Conservation (phyloP, 2,329 filamentous ascomycete species). For the Penicillium sp. region DNA sequence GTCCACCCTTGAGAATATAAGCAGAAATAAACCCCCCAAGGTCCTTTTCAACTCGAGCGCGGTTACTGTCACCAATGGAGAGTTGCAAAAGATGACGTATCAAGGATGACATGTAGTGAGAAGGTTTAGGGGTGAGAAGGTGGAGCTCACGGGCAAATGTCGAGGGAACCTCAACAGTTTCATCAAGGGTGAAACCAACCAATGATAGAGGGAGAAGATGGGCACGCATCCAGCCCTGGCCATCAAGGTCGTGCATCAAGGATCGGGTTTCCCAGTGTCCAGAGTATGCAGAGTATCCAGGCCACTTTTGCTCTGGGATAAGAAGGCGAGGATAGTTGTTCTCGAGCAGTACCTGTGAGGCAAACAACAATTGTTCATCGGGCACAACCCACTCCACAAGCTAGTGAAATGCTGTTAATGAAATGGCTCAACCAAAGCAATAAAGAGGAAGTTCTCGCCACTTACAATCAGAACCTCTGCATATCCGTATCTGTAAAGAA, state of each 20-base stretch:
- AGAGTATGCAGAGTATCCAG: too few relatives aligned
- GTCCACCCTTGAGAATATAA: neutral
- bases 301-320: too few relatives aligned
- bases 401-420: too few relatives aligned
- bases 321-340: neutral
- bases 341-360: neutral
- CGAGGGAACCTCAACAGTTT: neutral
- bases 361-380: neutral
- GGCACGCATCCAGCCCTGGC: neutral
- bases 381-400: neutral
- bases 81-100: neutral
- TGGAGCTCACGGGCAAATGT: neutral
- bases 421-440: too few relatives aligned
- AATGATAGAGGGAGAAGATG: neutral
- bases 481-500: neutral
- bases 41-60: neutral
- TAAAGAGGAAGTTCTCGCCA: too few relatives aligned
- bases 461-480: neutral
- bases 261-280: neutral
- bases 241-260: neutral
- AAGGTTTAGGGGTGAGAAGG: neutral
- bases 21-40: neutral
- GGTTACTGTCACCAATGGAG: accelerated
- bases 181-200: neutral
- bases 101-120: neutral